Evolutionary conservation across 805 yeast species (phyloP), one percentile per base, ranked within the genome.

Genomic region (Ogataea dorogensis): DNA sequence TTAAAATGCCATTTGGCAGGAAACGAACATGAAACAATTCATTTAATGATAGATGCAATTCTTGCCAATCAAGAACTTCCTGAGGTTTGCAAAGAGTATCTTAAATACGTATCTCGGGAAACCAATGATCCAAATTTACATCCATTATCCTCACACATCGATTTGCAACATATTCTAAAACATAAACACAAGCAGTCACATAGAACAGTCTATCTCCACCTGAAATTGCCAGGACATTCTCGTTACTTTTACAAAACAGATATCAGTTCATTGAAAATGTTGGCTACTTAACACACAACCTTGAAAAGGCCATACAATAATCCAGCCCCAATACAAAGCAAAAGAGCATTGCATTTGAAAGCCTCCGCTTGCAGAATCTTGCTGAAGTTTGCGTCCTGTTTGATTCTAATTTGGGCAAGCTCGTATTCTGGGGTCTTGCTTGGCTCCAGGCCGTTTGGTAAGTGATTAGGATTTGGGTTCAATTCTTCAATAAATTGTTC

Each of bases 401-500:
- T 58, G 19, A 68, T 50, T 31, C 67, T 70, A 47, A 63, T 68
- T 18, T 68, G 40, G 2, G 76, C 76, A 44, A 70, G 70, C 53
- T 71, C 57, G 42, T 66, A 72, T 43, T 67, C 64, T 12, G 68
- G 70, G 12, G 79, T 77, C 31, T 61, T 58, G 43, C 71, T 67
- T 46, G 63, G 58, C 22, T 58, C 61, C 25, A 71, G 74, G 14
- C 81, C 81, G 9, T 43, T 36, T 27, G 89, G 89, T 34, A 80
- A 54, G 38, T 81, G 68, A 10, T 59, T 60, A 19, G 59, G 58
- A 21, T 60, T 54, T 45, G 89, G 93, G 57, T 79, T 78, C 73
- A 84, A 70, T 33, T 70, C 68, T 58, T 91, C 96, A 52, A 91
- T 80, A 61, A 77, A 83, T 65, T 86, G 95, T 54, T 87, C 95